These are phyloP conservation scores for Penicillium chermesinum DNA, from an alignment of 495 filamentous ascomycete species.

Conservation along the genomic window DNA sequence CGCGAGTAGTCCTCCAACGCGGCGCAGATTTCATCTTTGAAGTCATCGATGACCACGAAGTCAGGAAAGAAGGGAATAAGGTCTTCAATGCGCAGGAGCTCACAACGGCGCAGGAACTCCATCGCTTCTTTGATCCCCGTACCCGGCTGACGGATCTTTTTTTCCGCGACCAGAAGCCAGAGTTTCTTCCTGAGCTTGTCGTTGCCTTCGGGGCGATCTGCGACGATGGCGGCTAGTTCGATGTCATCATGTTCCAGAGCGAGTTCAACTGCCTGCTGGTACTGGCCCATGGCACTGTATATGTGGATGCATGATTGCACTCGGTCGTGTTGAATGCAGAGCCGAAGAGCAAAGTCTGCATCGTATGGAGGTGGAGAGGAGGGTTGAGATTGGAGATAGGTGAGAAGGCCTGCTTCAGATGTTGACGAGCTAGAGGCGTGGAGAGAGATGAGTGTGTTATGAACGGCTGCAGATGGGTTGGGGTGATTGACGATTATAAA, in stretches of 20 bases:
- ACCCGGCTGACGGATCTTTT: conserved; percentile 73
- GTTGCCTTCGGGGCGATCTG: conserved; percentile 78
- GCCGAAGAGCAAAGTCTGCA: conserved; percentile 91
- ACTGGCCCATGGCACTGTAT: conserved; percentile 91
- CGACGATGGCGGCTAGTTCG: conserved; percentile 80
- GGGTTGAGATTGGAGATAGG: conserved; percentile 78
- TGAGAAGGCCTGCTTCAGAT: conserved; percentile 77
- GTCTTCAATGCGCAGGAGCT: conserved; percentile 90
- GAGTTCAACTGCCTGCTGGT: conserved; percentile 84
- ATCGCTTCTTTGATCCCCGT: conserved; percentile 92
- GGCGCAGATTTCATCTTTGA: conserved; percentile 94
- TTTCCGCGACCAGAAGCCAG: conserved; percentile 90
- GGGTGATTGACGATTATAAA: conserved; percentile 87
- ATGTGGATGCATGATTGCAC: conserved; percentile 93
- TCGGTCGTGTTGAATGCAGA: conserved; percentile 90
- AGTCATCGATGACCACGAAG: conserved; percentile 98
- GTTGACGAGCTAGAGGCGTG: conserved; percentile 80
- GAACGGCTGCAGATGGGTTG: conserved; percentile 81
- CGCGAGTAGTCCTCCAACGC: conserved; percentile 88
- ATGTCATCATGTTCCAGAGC: conserved; percentile 84
- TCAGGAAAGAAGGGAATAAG: conserved; percentile 98
- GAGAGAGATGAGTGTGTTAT: conserved; percentile 95
- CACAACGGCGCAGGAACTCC: conserved; percentile 86
- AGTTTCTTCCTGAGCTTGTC: conserved; percentile 81
- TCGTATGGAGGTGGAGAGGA: conserved; percentile 76